Percentiles rank a stretch among this genome's conserved stretches.
These are phyloP conservation scores for Ophiostoma angusticollis DNA, from an alignment of 2,329 filamentous ascomycete species.

Conservation along the genomic window DNA sequence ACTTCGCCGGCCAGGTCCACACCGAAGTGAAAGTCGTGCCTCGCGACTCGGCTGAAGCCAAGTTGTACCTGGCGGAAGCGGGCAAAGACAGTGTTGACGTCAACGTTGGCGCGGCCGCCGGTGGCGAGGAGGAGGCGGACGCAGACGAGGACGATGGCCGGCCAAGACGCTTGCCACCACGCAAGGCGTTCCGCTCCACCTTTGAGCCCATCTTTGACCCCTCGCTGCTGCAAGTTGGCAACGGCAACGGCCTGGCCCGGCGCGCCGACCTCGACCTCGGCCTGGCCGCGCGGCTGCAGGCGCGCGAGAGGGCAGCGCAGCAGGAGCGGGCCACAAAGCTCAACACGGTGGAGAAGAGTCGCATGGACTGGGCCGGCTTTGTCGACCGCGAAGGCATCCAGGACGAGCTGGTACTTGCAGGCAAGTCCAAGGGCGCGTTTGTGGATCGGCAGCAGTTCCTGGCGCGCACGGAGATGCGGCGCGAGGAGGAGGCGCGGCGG, in stretches of 20 bases:
- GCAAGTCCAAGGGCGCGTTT: constrained; percentile 52
- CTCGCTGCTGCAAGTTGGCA: constrained; percentile 38
- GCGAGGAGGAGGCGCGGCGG: constrained; percentile 46
- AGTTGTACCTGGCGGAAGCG: constrained; percentile 45
- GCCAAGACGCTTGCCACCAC: constrained; percentile 32
- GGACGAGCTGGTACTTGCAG: constrained; percentile 53
- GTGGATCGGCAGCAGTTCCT: constrained; percentile 51
- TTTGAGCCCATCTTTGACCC: constrained; percentile 45
- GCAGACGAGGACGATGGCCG: constrained; percentile 19
- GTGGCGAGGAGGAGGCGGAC: constrained; percentile 16
- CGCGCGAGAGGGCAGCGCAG: constrained; percentile 24
- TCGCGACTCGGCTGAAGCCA: constrained; percentile 52
- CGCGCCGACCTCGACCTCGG: constrained; percentile 48
- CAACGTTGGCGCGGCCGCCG: constrained; percentile 20
- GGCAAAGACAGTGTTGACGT: constrained; percentile 18
- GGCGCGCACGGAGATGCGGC: constrained; percentile 48
- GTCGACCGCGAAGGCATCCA: constrained; percentile 60
- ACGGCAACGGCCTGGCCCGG: constrained; percentile 16
- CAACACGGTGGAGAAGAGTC: constrained; percentile 59
- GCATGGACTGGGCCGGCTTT: constrained; percentile 61
- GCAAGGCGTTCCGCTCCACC: constrained; percentile 44
- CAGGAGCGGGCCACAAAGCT: constrained; percentile 46
- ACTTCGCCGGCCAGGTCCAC: constrained; percentile 60
- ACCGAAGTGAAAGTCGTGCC: constrained; percentile 59
- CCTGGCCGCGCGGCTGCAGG: constrained; percentile 33